These are phyloP conservation scores for Fusarium sp. DNA, from an alignment of 2,329 filamentous ascomycete species.

Conservation along the genomic window DNA sequence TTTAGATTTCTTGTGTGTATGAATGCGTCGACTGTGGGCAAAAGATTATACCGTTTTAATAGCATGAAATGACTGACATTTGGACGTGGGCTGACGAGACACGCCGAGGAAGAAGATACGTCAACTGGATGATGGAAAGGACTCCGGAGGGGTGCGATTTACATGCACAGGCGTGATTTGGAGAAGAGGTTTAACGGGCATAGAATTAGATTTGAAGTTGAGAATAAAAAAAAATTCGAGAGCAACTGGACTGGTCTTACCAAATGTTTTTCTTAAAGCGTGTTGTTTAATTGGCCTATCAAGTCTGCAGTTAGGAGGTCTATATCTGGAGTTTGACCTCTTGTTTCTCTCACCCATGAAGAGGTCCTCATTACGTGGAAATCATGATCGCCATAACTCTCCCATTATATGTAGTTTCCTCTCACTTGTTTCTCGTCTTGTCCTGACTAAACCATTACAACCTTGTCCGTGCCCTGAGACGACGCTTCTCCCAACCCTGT, in stretches of 20 bases:
- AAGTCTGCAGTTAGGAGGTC: no score
- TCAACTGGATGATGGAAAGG: conserved; percentile 25
- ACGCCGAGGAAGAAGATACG: conserved; percentile 36
- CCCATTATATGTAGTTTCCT: neutral
- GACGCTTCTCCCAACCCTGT: conserved; percentile 34
- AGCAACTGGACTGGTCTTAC: conserved; percentile 39
- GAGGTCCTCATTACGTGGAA: neutral
- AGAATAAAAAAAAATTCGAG: conserved; percentile 34
- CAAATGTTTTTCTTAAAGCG: neutral
- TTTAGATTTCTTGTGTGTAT: conserved; percentile 45
- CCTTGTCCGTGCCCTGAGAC: conserved; percentile 22
- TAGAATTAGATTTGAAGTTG: conserved; percentile 46
- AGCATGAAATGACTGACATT: conserved; percentile 48
- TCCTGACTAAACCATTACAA: conserved; percentile 1
- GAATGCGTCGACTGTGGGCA: conserved; percentile 43
- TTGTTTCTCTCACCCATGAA: neutral
- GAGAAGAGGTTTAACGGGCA: conserved; percentile 36
- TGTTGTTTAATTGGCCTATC: neutral
- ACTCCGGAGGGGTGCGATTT: conserved; percentile 19
- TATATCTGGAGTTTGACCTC: no score
- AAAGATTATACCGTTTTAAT: conserved; percentile 49
- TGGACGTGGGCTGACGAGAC: conserved; percentile 44
- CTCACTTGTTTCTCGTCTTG: neutral
- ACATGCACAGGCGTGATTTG: conserved; percentile 34
- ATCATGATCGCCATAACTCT: neutral